Conservation (phyloP, 2,329 filamentous ascomycete species). For the Monilinia aucupariae region DNA sequence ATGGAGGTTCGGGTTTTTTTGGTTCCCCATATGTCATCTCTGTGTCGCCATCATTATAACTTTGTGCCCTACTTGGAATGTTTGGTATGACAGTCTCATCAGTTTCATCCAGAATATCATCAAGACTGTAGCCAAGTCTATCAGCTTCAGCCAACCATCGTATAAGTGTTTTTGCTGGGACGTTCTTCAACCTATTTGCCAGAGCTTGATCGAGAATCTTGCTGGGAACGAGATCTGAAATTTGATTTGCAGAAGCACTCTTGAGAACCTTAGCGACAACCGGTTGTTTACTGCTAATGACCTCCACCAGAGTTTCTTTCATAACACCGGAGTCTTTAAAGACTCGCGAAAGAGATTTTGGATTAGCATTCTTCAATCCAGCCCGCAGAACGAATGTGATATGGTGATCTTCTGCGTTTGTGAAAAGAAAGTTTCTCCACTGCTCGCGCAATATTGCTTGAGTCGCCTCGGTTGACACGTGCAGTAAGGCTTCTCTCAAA, state of each 20-base stretch:
- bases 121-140: constrained; percentile 29
- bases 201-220: constrained; percentile 25
- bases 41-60: constrained; percentile 6
- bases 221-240: constrained; percentile 21
- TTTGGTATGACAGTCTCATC: constrained; percentile 26
- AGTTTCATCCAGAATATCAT: constrained; percentile 30
- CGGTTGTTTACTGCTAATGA: constrained; percentile 17
- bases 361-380: constrained; percentile 28
- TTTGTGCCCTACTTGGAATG: constrained; percentile 2
- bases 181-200: constrained; percentile 22
- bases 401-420: constrained; percentile 24
- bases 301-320: constrained; percentile 21
- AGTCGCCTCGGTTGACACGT: constrained; percentile 24
- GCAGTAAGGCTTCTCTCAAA: constrained; percentile 23
- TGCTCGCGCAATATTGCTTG: constrained; percentile 25
- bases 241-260: constrained; percentile 16
- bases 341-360: constrained; percentile 24
- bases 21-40: constrained; percentile 15
- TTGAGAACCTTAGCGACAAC: constrained; percentile 24
- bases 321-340: constrained; percentile 25
- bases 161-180: constrained; percentile 26
- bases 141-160: constrained; percentile 27
- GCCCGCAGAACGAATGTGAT: constrained; percentile 29
- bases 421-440: constrained; percentile 28
- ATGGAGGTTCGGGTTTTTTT: background rate